phyloP scores from a whole-genome alignment of 345 rosid species.

The Hypericum perforatum region DNA sequence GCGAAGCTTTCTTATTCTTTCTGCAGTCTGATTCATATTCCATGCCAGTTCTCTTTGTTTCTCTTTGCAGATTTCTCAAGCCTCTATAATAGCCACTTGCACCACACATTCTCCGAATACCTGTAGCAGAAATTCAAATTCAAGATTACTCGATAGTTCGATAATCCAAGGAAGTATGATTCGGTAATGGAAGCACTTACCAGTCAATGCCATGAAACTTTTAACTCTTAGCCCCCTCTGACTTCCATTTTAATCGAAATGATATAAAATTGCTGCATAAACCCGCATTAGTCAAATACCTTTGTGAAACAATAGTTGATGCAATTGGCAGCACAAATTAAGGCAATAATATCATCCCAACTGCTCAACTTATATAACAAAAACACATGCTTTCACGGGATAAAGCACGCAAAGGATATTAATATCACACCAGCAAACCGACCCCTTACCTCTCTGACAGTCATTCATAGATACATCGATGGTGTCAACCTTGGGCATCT shows the following conservation, averaged over 20 bases:
- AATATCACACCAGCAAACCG: too few relatives aligned
- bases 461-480: too few relatives aligned
- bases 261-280: slow-evolving; percentile 15
- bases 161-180: not conserved
- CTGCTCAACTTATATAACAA: too few relatives aligned
- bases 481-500: too few relatives aligned
- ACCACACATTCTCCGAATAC: slow-evolving; percentile 42
- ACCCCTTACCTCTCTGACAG: too few relatives aligned
- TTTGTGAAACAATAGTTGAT: slow-evolving; percentile 3
- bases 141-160: not conserved
- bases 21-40: slow-evolving; percentile 60
- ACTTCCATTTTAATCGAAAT: slow-evolving; percentile 47
- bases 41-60: slow-evolving; percentile 46
- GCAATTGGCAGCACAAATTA: not conserved
- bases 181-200: slow-evolving; percentile 19
- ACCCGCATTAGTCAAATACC: not conserved
- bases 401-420: too few relatives aligned
- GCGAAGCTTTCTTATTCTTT: slow-evolving; percentile 40
- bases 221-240: slow-evolving; percentile 48
- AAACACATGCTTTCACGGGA: too few relatives aligned
- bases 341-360: too few relatives aligned
- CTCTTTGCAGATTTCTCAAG: slow-evolving; percentile 16
- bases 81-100: slow-evolving; percentile 24
- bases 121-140: slow-evolving; percentile 17
- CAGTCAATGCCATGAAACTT: slow-evolving; percentile 37